Evolutionary conservation across 805 yeast genomes (phyloP).

Genomic region (Saturnispora sanitii): DNA sequence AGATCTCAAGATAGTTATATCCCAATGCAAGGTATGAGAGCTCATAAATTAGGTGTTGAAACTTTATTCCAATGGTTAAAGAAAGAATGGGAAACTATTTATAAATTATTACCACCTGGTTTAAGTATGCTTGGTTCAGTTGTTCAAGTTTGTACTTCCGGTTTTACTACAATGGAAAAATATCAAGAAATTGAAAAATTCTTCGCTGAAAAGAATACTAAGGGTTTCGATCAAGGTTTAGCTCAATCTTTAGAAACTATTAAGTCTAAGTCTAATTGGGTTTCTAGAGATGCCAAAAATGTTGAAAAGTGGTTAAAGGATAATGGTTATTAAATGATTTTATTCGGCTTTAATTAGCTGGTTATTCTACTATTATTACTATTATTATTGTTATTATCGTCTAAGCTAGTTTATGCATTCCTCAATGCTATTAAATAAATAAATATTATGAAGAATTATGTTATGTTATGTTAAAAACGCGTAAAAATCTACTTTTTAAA

Average conservation of each 20-base stretch:
- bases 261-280: slow-evolving; percentile 45
- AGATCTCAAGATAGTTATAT: slow-evolving; percentile 39
- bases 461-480: too few relatives aligned
- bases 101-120: slow-evolving; percentile 67
- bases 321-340: slow-evolving; percentile 16
- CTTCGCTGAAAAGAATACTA: slow-evolving; percentile 39
- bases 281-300: slow-evolving; percentile 36
- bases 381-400: too few relatives aligned
- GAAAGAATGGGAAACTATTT: slow-evolving; percentile 60
- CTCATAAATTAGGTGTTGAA: slow-evolving; percentile 54
- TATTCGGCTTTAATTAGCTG: neutral
- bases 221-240: slow-evolving; percentile 50
- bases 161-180: slow-evolving; percentile 32
- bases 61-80: slow-evolving; percentile 65
- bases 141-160: slow-evolving; percentile 46
- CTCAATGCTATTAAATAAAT: too few relatives aligned
- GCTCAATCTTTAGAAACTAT: slow-evolving; percentile 51
- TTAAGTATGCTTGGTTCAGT: slow-evolving; percentile 71
- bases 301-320: slow-evolving; percentile 38
- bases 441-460: too few relatives aligned
- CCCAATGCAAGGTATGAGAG: slow-evolving; percentile 67
- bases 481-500: too few relatives aligned
- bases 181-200: slow-evolving; percentile 35
- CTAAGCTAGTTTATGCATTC: too few relatives aligned
- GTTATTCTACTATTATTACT: neutral